Evolutionary conservation across 495 filamentous ascomycete genomes (phyloP).

Genomic region (Talaromyces stipitatus): DNA sequence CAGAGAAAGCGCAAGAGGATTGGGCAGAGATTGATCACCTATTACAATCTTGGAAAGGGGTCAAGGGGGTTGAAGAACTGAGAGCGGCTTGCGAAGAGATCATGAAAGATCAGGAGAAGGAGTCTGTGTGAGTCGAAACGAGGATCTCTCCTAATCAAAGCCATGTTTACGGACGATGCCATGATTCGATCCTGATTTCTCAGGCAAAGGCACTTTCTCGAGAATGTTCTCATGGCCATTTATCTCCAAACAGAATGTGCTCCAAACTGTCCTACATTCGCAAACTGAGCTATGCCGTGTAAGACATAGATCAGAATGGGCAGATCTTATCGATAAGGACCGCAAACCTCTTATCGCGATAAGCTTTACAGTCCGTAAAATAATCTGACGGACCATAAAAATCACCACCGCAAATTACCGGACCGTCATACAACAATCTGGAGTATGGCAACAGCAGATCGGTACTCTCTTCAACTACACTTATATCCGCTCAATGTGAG

Average conservation of each 20-base stretch:
- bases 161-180: background rate
- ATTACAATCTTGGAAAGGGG: conserved; percentile 47
- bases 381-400: background rate
- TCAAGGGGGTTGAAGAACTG: conserved; percentile 55
- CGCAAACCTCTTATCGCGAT: background rate
- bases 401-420: background rate
- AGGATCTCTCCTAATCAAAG: background rate
- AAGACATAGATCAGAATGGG: background rate
- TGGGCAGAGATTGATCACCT: conserved; percentile 45
- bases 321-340: background rate
- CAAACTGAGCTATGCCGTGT: background rate
- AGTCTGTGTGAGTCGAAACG: background rate
- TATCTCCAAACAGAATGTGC: background rate
- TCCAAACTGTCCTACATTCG: background rate
- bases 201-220: background rate
- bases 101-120: conserved; percentile 24
- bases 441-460: no score
- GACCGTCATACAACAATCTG: no score
- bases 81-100: conserved; percentile 51
- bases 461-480: no score
- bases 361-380: background rate
- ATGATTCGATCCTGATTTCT: background rate
- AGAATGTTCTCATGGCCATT: background rate
- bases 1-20: conserved; percentile 49
- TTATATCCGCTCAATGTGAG: no score